Conservation (phyloP, 2,329 filamentous ascomycete species). For the Epicoccum sorghinum region DNA sequence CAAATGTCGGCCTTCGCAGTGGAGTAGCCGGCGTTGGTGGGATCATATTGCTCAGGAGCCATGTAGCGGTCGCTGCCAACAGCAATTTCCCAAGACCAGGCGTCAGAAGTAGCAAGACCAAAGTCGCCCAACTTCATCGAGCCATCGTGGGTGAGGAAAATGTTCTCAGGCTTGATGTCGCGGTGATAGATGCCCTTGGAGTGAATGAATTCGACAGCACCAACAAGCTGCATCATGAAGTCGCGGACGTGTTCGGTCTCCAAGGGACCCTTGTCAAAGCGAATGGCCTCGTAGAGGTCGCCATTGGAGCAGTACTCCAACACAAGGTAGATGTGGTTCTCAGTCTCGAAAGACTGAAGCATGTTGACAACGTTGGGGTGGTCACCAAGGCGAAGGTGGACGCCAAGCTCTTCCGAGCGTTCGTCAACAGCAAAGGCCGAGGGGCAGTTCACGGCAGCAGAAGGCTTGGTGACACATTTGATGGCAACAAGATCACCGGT, state of each 20-base stretch:
- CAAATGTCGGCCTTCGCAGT: conserved; percentile 94
- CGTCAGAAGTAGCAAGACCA: conserved; percentile 85
- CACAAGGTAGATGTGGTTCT: conserved; percentile 87
- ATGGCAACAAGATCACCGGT: conserved; percentile 86
- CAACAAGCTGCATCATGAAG: conserved; percentile 94
- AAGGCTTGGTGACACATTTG: conserved; percentile 91
- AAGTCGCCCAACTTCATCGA: conserved; percentile 97
- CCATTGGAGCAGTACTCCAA: conserved; percentile 95
- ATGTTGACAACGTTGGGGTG: conserved; percentile 96
- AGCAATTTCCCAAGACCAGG: conserved; percentile 89
- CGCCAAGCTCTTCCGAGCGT: conserved; percentile 77
- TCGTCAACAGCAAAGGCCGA: conserved; percentile 78
- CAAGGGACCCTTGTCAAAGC: conserved; percentile 81
- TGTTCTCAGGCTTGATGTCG: conserved; percentile 99
- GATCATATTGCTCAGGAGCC: conserved; percentile 97
- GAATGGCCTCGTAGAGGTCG: conserved; percentile 96
- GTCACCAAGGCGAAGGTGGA: conserved; percentile 77
- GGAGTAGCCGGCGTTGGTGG: conserved; percentile 83
- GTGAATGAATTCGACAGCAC: conserved; percentile 89
- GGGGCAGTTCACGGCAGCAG: conserved; percentile 63
- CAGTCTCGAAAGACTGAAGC: conserved; percentile 88
- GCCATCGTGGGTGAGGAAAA: conserved; percentile 86
- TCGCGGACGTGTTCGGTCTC: conserved; percentile 96
- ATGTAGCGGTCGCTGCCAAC: conserved; percentile 99
- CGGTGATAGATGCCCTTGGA: conserved; percentile 90